Evolutionary conservation across 305 asterid species (phyloP).

Genomic region (Fraxinus velutina): DNA sequence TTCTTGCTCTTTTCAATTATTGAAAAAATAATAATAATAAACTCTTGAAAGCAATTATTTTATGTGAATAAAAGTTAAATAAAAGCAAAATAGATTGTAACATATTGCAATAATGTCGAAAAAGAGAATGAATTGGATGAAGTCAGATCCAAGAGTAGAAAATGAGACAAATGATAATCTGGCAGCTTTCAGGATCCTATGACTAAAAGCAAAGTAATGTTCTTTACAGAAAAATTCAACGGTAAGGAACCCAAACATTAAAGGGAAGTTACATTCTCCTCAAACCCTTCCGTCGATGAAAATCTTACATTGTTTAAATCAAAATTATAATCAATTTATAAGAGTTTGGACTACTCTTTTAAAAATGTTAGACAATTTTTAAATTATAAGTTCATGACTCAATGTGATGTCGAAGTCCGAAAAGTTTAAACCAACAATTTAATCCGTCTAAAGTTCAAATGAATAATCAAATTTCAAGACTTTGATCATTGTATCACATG

Average conservation of each 20-base stretch:
- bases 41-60: neutral
- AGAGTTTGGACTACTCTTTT: neutral
- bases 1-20: neutral
- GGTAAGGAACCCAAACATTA: conserved; percentile 21
- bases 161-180: conserved; percentile 28
- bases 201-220: conserved; percentile 32
- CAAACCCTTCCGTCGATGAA: neutral
- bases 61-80: neutral
- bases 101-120: neutral
- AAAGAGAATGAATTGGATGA: conserved; percentile 8
- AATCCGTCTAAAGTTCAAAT: neutral
- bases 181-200: conserved; percentile 25
- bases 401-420: neutral
- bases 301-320: neutral
- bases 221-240: conserved; percentile 22
- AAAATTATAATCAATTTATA: neutral
- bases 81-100: neutral
- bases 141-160: conserved; percentile 27
- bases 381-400: neutral
- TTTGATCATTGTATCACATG: neutral
- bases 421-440: neutral
- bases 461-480: neutral
- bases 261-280: neutral
- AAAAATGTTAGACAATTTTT: neutral
- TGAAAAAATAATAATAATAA: neutral